These are phyloP conservation scores for Leccinum barrowsii DNA, from an alignment of 768 basidiomycete species.

Conservation along the genomic window DNA sequence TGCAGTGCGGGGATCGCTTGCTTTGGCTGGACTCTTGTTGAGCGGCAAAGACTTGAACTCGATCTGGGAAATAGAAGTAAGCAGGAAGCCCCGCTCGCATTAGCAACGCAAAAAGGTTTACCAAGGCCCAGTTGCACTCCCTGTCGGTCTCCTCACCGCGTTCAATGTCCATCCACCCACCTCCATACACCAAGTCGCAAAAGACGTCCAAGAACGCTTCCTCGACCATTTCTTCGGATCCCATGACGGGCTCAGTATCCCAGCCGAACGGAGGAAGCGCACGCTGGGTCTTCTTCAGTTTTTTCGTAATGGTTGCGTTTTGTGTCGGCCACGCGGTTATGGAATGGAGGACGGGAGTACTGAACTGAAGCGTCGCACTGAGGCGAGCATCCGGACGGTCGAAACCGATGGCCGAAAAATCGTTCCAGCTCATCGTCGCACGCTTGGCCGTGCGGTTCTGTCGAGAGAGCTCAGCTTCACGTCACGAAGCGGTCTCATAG, in stretches of 20 bases:
- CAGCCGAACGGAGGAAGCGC: slow-evolving; percentile 83
- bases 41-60: slow-evolving; percentile 81
- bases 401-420: slow-evolving; percentile 85
- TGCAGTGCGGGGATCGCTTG: slow-evolving; percentile 66
- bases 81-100: background rate
- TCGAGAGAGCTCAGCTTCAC: slow-evolving; percentile 5
- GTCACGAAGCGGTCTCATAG: background rate
- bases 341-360: slow-evolving; percentile 47
- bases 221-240: slow-evolving; percentile 79
- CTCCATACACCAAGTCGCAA: slow-evolving; percentile 76
- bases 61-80: slow-evolving; percentile 49
- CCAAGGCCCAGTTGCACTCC: slow-evolving; percentile 92
- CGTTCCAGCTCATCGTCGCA: slow-evolving; percentile 83
- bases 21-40: slow-evolving; percentile 15
- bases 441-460: slow-evolving; percentile 73
- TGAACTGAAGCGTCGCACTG: slow-evolving; percentile 79
- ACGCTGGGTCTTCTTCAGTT: slow-evolving; percentile 76
- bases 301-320: slow-evolving; percentile 66
- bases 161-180: slow-evolving; percentile 82
- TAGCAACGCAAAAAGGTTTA: slow-evolving; percentile 36
- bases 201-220: slow-evolving; percentile 88
- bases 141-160: slow-evolving; percentile 67
- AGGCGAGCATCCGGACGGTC: slow-evolving; percentile 73
- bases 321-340: slow-evolving; percentile 75
- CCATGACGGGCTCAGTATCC: slow-evolving; percentile 84